Percentiles rank a stretch among this genome's conserved stretches.
phyloP scores from a whole-genome alignment of 768 basidiomycete genomes.

The Mycena epipterygia region DNA sequence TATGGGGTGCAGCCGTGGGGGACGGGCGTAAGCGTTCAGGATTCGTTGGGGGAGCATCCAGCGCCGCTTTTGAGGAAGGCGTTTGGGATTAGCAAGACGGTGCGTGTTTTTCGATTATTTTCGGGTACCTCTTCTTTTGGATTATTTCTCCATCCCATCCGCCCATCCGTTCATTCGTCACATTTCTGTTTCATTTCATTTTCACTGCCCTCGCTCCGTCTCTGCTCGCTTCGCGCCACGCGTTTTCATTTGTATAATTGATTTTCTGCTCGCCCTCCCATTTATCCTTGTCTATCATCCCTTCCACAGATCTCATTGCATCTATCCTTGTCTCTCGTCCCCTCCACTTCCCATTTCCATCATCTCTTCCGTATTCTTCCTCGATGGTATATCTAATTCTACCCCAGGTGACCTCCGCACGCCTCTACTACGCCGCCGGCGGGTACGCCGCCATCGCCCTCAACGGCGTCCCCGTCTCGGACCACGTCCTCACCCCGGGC shows the following conservation, averaged over 20 bases:
- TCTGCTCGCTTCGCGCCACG: too few relatives aligned
- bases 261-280: too few relatives aligned
- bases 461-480: slow-evolving; percentile 44
- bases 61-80: slow-evolving; percentile 44
- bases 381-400: too few relatives aligned
- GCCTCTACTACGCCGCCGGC: slow-evolving; percentile 46
- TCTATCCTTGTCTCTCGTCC: too few relatives aligned
- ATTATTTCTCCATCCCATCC: too few relatives aligned
- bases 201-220: not conserved
- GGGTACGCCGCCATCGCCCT: slow-evolving; percentile 46
- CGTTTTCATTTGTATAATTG: too few relatives aligned
- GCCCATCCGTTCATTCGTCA: not conserved
- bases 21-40: slow-evolving; percentile 36
- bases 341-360: too few relatives aligned
- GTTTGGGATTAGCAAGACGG: slow-evolving; percentile 35
- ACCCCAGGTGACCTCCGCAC: slow-evolving; percentile 39
- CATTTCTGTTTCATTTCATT: not conserved
- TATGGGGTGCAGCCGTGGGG: slow-evolving; percentile 43
- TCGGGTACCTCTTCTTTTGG: too few relatives aligned
- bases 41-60: slow-evolving; percentile 46
- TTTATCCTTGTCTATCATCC: too few relatives aligned
- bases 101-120: not conserved
- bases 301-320: too few relatives aligned
- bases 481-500: slow-evolving; percentile 45
- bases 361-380: too few relatives aligned